phyloP scores from a whole-genome alignment of 805 yeast genomes.

The Metschnikowia matae region DNA sequence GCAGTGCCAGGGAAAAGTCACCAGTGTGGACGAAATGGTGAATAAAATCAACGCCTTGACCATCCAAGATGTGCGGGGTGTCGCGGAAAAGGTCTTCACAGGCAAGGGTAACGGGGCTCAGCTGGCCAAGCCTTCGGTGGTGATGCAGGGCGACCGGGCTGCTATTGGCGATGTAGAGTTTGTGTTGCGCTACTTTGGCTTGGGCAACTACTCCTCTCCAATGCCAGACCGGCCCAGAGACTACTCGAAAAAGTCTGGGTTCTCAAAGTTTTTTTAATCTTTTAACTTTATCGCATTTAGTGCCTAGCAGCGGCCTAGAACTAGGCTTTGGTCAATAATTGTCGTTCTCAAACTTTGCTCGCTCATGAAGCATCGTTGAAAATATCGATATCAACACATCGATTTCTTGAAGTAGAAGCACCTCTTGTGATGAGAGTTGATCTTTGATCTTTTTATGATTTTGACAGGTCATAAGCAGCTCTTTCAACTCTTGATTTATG shows the following conservation, averaged over 20 bases:
- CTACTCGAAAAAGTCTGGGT: slow-evolving; percentile 3
- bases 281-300: neutral
- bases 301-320: neutral
- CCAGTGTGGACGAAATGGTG: slow-evolving; percentile 80
- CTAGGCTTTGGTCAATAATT: neutral
- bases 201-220: slow-evolving; percentile 43
- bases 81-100: slow-evolving; percentile 71
- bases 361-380: neutral
- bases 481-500: neutral
- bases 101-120: slow-evolving; percentile 48
- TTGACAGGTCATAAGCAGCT: neutral
- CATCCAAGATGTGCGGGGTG: slow-evolving; percentile 61
- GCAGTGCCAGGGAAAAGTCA: slow-evolving; percentile 72
- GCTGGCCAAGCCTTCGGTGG: slow-evolving; percentile 72
- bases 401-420: neutral
- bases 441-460: neutral
- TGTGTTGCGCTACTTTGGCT: slow-evolving; percentile 64
- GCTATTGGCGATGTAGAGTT: slow-evolving; percentile 78
- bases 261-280: neutral
- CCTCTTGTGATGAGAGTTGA: neutral
- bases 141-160: slow-evolving; percentile 84
- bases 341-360: neutral
- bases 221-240: slow-evolving; percentile 10
- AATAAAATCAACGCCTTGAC: slow-evolving; percentile 65
- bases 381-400: neutral